These are phyloP conservation scores for Yamadazyma phyllophila DNA, from an alignment of 805 yeast species.

Conservation along the genomic window DNA sequence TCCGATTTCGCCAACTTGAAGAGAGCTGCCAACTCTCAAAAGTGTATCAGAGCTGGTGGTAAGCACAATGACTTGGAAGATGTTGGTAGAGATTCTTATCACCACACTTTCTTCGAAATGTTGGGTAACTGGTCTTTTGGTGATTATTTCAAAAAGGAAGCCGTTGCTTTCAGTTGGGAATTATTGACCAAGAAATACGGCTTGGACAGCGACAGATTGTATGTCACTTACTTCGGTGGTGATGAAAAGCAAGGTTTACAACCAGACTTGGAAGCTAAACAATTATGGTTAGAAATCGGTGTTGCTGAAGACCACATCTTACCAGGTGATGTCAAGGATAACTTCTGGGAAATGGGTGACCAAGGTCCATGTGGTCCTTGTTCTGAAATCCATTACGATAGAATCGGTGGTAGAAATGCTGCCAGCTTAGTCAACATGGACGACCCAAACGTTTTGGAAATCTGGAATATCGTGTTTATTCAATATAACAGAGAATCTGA, in stretches of 20 bases:
- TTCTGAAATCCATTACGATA: slow-evolving; percentile 94
- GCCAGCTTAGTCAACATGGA: slow-evolving; percentile 87
- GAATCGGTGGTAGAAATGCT: slow-evolving; percentile 98
- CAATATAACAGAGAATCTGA: slow-evolving; percentile 95
- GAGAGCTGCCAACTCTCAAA: slow-evolving; percentile 93
- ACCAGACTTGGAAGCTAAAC: slow-evolving; percentile 92
- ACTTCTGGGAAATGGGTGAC: slow-evolving; percentile 99
- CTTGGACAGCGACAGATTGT: slow-evolving; percentile 72
- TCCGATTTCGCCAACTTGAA: slow-evolving; percentile 80
- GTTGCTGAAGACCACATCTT: slow-evolving; percentile 88
- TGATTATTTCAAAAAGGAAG: slow-evolving; percentile 95
- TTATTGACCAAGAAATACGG: slow-evolving; percentile 83
- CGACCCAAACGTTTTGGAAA: slow-evolving; percentile 96
- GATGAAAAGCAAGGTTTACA: slow-evolving; percentile 77
- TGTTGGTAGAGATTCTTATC: slow-evolving; percentile 97
- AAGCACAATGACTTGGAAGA: slow-evolving; percentile 97
- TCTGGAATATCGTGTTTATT: slow-evolving; percentile 97
- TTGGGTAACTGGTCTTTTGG: slow-evolving; percentile 99
- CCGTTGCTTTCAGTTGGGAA: slow-evolving; percentile 87
- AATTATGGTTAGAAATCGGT: slow-evolving; percentile 83
- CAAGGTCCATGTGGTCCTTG: slow-evolving; percentile 99
- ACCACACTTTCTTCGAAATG: slow-evolving; percentile 99
- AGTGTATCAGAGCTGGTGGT: slow-evolving; percentile 99
- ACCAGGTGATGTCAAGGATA: slow-evolving; percentile 87
- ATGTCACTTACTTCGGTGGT: slow-evolving; percentile 97